A percentile compares a stretch with the other conserved stretches of the same genome.
phyloP scores from a whole-genome alignment of 768 basidiomycete species.

The Amanita jacksonii region DNA sequence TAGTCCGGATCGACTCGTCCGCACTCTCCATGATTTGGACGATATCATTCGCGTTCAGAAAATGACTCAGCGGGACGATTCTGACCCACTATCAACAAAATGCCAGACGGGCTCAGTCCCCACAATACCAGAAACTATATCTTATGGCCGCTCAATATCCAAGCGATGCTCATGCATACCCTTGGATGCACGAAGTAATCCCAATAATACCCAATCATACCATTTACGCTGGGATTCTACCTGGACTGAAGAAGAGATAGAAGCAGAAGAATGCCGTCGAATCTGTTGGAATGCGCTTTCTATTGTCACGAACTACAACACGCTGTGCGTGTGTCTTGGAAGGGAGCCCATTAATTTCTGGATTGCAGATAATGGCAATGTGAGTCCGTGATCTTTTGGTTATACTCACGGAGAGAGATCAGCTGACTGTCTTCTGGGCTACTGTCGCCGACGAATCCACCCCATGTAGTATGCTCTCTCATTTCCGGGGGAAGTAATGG shows the following conservation, averaged over 20 bases:
- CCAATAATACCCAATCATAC: constrained; percentile 35
- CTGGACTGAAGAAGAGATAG: constrained; percentile 47
- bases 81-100: constrained; percentile 41
- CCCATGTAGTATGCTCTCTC: constrained; percentile 45
- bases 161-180: constrained; percentile 41
- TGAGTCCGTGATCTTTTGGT: constrained; percentile 19
- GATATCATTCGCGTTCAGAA: constrained; percentile 47
- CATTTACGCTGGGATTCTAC: constrained; percentile 51
- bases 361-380: constrained; percentile 58
- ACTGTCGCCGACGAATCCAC: constrained; percentile 1
- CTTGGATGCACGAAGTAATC: constrained; percentile 26
- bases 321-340: constrained; percentile 59
- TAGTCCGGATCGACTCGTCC: constrained; percentile 40
- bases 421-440: too few species aligned
- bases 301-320: constrained; percentile 57
- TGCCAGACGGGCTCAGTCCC: constrained; percentile 48
- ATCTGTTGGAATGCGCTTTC: constrained; percentile 70
- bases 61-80: constrained; percentile 47
- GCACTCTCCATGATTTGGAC: constrained; percentile 52
- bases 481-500: constrained; percentile 66
- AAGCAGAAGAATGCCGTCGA: constrained; percentile 64
- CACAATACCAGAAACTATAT: constrained; percentile 21
- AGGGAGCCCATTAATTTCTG: constrained; percentile 46
- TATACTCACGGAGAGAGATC: too few species aligned
- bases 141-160: constrained; percentile 10